Conservation (phyloP, 139 green algal species). For the Auxenochlorella protothecoides region DNA sequence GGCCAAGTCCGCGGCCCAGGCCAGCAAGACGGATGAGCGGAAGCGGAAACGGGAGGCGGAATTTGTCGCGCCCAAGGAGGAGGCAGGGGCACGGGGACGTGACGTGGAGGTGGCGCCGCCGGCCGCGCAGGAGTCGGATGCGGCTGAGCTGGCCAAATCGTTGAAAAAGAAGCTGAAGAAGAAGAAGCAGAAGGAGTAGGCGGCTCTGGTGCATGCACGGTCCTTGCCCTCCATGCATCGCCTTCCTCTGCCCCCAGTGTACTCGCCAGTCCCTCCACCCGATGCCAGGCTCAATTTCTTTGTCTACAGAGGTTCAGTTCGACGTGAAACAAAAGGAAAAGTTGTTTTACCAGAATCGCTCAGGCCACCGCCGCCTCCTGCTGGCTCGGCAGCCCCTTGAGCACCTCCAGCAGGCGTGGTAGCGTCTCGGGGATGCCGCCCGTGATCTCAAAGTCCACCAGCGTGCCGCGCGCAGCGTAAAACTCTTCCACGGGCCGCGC, state of each 20-base stretch:
- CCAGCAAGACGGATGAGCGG: conserved; percentile 26
- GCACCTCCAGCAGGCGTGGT: conserved; percentile 52
- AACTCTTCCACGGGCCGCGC: conserved; percentile 77
- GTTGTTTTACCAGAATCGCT: no score
- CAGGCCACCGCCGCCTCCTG: background rate
- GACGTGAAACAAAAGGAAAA: no score
- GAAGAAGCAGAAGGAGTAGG: background rate
- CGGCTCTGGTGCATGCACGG: no score
- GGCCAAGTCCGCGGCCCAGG: conserved; percentile 35
- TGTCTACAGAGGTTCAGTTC: no score
- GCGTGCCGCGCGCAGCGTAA: conserved; percentile 52
- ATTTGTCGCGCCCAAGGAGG: conserved; percentile 71
- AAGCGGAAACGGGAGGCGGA: conserved; percentile 63
- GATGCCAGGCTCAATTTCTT: no score
- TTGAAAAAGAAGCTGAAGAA: conserved; percentile 43
- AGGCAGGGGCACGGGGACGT: background rate
- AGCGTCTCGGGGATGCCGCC: conserved; percentile 89
- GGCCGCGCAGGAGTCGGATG: conserved; percentile 9
- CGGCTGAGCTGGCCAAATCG: conserved; percentile 23
- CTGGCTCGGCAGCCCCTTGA: conserved; percentile 16
- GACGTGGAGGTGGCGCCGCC: conserved; percentile 1
- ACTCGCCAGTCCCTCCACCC: no score
- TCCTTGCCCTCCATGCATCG: no score
- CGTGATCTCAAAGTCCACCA: conserved; percentile 90
- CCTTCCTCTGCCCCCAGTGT: no score